phyloP scores from a whole-genome alignment of 225 moss, liverwort and hornwort genomes.

The Takakia lepidozioides region DNA sequence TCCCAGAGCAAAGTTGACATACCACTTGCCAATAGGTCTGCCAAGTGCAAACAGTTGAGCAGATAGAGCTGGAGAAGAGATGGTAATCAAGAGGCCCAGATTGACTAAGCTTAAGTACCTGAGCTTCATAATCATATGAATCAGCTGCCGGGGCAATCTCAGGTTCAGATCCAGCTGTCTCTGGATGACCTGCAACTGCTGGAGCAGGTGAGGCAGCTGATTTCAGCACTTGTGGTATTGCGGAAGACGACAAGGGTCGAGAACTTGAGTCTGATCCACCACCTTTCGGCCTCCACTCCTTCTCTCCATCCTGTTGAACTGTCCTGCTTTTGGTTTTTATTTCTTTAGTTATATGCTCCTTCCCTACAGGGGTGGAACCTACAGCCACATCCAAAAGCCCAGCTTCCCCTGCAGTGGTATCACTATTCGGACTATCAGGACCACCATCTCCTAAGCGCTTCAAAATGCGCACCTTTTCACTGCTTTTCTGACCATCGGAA shows the following conservation, averaged over 20 bases:
- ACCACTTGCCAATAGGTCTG: too few relatives aligned
- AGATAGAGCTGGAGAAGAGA: too few relatives aligned
- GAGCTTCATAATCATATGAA: constrained; percentile 76
- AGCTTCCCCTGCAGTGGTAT: constrained; percentile 18
- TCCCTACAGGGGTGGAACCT: constrained; percentile 1
- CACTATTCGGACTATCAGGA: constrained; percentile 50
- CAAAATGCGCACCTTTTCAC: constrained; percentile 35
- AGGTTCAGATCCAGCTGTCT: constrained; percentile 32
- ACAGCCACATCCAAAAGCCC: constrained; percentile 20
- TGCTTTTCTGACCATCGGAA: constrained; percentile 33
- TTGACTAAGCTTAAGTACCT: too few relatives aligned
- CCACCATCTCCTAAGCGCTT: constrained; percentile 34
- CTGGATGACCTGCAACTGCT: constrained; percentile 17
- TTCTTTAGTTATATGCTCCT: constrained; percentile 49
- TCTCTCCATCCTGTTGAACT: constrained; percentile 76
- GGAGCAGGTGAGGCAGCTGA: constrained; percentile 7
- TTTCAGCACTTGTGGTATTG: constrained; percentile 8
- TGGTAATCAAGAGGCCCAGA: too few relatives aligned
- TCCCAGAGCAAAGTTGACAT: too few relatives aligned
- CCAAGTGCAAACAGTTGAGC: too few relatives aligned
- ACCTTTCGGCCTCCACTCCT: constrained; percentile 96
- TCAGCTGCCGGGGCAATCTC: constrained; percentile 32
- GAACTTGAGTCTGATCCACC: constrained; percentile 31
- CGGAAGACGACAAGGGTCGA: constrained; percentile 9
- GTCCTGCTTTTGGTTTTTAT: constrained; percentile 49